A percentile compares a stretch with the other conserved stretches of the same genome.
Conservation (phyloP, 768 basidiomycete genomes). For the Lyophyllum atratum region DNA sequence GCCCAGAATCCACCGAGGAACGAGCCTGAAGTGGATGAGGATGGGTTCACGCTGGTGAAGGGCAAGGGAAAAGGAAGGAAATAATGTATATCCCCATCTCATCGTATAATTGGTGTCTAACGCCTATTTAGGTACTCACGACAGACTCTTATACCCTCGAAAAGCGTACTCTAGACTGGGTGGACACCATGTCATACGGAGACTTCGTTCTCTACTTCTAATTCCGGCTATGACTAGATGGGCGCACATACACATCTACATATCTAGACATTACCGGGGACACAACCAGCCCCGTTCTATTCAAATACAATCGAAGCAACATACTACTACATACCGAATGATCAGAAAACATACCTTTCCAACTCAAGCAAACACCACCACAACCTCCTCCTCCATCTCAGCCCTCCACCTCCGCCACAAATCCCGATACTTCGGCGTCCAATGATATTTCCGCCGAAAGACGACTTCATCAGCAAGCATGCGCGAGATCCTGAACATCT, state of each 20-base stretch:
- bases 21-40: slow-evolving; percentile 84
- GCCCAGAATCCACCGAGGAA: slow-evolving; percentile 28
- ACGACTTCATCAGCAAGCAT: slow-evolving; percentile 38
- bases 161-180: neutral
- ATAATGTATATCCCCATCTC: neutral
- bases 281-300: too few species aligned
- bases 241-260: too few species aligned
- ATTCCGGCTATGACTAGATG: too few species aligned
- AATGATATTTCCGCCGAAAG: slow-evolving; percentile 24
- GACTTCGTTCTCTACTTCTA: too few species aligned
- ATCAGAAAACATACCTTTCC: too few species aligned
- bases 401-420: slow-evolving; percentile 43
- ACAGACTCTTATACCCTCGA: neutral
- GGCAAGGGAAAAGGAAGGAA: slow-evolving; percentile 54
- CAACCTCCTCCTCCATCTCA: slow-evolving; percentile 22
- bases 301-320: too few species aligned
- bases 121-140: neutral
- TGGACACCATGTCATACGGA: too few species aligned
- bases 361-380: neutral
- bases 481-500: slow-evolving; percentile 43
- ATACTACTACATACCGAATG: too few species aligned
- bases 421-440: slow-evolving; percentile 28
- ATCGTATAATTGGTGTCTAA: neutral
- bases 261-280: too few species aligned
- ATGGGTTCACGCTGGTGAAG: slow-evolving; percentile 87